Evolutionary conservation across 495 filamentous ascomycete genomes (phyloP).

Genomic region (Viridothelium virens): DNA sequence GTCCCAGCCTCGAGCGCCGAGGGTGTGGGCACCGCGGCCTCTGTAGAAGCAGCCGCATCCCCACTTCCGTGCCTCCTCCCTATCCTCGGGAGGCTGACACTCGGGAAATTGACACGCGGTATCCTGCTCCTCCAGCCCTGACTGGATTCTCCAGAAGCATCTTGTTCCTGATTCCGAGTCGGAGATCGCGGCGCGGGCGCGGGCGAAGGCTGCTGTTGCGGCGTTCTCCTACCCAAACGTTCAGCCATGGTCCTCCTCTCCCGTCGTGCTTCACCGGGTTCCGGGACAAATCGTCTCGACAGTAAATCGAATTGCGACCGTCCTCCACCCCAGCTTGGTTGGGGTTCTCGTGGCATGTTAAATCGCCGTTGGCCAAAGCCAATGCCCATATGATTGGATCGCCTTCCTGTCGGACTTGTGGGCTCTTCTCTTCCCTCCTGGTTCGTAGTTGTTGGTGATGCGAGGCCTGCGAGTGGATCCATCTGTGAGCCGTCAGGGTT

Average conservation of each 20-base stretch:
- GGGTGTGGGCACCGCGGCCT: slow-evolving; percentile 11
- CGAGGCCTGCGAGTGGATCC: slow-evolving; percentile 22
- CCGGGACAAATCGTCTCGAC: not conserved
- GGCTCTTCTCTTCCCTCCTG: not conserved
- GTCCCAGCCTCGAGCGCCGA: slow-evolving; percentile 20
- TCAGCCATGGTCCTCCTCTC: not conserved
- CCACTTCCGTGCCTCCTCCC: slow-evolving; percentile 10
- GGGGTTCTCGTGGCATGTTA: not conserved
- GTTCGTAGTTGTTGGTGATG: not conserved
- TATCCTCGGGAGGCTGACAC: slow-evolving; percentile 11
- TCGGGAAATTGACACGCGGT: not conserved
- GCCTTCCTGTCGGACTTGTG: not conserved
- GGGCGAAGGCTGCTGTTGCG: not conserved
- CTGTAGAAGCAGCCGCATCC: not conserved
- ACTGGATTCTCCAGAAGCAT: not conserved
- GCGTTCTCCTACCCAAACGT: not conserved
- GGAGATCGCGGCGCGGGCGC: not conserved
- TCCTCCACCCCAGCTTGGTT: not conserved
- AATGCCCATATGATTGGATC: not conserved
- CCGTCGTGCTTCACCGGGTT: slow-evolving; percentile 8
- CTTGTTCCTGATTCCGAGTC: not conserved
- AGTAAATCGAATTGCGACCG: not conserved
- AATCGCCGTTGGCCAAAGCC: not conserved
- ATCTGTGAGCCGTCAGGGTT: slow-evolving; percentile 36
- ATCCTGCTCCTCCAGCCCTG: slow-evolving; percentile 18